Base-by-base conservation (phyloP, 2,329 filamentous ascomycete species). In the Zymoseptoria passerinii region DNA sequence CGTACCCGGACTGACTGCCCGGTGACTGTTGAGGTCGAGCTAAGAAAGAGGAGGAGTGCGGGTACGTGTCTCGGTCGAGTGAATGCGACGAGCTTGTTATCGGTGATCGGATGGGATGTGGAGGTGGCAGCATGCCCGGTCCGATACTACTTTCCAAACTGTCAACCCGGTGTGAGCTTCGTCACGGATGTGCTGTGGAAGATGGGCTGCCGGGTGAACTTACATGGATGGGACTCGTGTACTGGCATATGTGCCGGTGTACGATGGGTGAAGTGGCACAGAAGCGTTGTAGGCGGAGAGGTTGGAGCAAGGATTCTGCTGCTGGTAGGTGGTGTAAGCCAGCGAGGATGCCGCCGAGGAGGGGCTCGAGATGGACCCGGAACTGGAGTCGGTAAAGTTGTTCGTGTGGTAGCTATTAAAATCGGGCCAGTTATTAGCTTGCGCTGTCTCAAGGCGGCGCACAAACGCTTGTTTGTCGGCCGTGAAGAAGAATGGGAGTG, bases 311-410 rank as follows among this genome's bases (percentile, higher is more conserved):
- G 74, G 75, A 58, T 65, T 72, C 58, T 66, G 61, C 23, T 28
- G 23, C 55, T 65, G 68, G 49, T 71, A 72, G 59, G 60, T 65
- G 59, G 66, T 67, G 67, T 72, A 80, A 63, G 75, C 72, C 64
- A 77, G 73, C 10, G 60, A 60, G 44, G 78, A 80, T 59, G 76
- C 73, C 67, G 76, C 77, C 63, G 80, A 80, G 65, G 76, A 77
- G 59, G 78, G 77, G 66, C 77, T 80, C 63, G 78, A 79, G 66
- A 76, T 77, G 63, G 78, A 82, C 67, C 80, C 81, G 58, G 78
- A 80, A 61, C 81, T 81, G 13, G 50, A 52, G 72, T 83, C 81
- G 60, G 81, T 77, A 66, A 81, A 76, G 65, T 77, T 75, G 68
- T 77, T 72, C 60, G 74, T 67, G 61, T 78, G 75, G 70, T 80